Base-by-base conservation (phyloP, 441 rosid genomes). In the Gossypium gossypioides region DNA sequence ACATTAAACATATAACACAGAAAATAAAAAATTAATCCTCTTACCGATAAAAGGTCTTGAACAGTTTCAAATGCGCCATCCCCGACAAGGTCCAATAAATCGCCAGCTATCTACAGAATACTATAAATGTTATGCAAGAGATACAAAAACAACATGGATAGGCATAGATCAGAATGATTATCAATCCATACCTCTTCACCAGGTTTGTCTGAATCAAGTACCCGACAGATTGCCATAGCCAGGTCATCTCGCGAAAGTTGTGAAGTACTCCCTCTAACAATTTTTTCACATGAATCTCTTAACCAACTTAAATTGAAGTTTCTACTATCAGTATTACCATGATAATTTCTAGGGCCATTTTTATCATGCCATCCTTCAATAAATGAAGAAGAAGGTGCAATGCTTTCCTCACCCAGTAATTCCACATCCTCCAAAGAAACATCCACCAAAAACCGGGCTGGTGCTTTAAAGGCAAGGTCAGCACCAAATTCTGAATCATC, bases 151-250 rank as follows among this genome's bases (percentile, higher is more conserved):
- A 74, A 42, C 72, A 55, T 51, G 63, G 73, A 66, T 15, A 29
- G 69, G 64, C 69, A 54, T 15, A 54, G 37, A 67, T 22, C 66
- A 64, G 46, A 63, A 52, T 58, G 66, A 72, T 61, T 44, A 75
- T 57, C 68, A 72, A 71, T 57, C 52, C 80, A 75, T 88, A 93
- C 98, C 96, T 94, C 97, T 75, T 94, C 98, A 44, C 96, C 96
- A 42, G 90, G 92, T 76, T 91, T 94, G 63, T 83, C 93, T 2
- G 96, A 89, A 74, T 91, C 97, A 71, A 94, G 88, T 70, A 90
- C 92, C 70, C 91, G 91, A 74, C 98, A 91, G 71, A 91, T 82
- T 67, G 98, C 94, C 96, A 87, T 90, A 44, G 97, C 97, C 67
- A 94, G 77, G 78, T 94, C 98, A 82, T 94, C 98, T 69, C 76